Base-by-base conservation (phyloP, 1,284 basidiomycete genomes). In the Trichosporon sp. region DNA sequence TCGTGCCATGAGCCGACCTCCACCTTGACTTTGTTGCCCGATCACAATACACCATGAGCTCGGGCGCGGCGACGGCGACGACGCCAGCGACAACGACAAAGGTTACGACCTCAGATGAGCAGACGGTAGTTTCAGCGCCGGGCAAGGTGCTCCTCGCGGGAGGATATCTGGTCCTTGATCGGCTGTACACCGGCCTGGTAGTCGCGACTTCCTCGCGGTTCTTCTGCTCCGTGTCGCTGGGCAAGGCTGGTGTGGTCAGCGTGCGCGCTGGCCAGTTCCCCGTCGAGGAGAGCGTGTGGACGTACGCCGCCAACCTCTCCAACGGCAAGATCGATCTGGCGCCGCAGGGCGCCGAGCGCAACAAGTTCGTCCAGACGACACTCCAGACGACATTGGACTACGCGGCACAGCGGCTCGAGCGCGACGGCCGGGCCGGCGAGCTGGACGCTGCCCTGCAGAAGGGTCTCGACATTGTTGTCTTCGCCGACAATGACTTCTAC, bases 401-500 rank as follows among this genome's bases (percentile, higher is more conserved):
- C 65, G 86, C 86, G 25, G 49, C 49, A 6, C 49, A 54, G 49
- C 2, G 27, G 5, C 79, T 82, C 23, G 88, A 89, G 74, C 73
- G 84, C 63, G 83, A 83, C 59, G 86, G 86, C 5, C 70, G 77
- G 6, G 75, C 80, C 14, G 79, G 82, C 19, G 73, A 81, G 14
- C 79, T 91, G 13, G 73, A 71, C 16, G 49, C 52, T 1, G 25
- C 65, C 6, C 49, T 74, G 25, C 58, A 60, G 9, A 63, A 56
- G 9, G 64, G 65, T 1, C 81, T 93, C 68, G 85, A 90, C 72
- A 86, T 98, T 66, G 86, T 86, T 32, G 91, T 98, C 63, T 86
- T 89, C 21, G 96, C 92, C 5, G 92, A 94, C 79, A 99, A 99
- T 74, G 96, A 98, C 79, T 99, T 98, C 73, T 99, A 99, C 81